phyloP scores from a whole-genome alignment of 495 filamentous ascomycete species.

The Penicillium diatomitis region DNA sequence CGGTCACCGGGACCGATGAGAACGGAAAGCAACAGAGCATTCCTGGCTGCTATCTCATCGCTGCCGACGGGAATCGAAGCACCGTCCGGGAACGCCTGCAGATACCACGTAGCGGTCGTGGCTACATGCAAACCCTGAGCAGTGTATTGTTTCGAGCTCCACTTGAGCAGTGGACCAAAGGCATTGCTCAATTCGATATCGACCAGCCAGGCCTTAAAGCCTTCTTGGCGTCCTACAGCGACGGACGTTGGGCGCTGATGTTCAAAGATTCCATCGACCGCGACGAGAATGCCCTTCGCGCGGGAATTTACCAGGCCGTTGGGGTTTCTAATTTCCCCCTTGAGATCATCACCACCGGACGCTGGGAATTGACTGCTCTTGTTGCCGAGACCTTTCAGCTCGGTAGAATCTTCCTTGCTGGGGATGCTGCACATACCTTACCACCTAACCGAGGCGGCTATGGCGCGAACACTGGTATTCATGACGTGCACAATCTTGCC shows the following conservation, averaged over 20 bases:
- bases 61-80: constrained; percentile 24
- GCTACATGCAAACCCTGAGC: constrained; percentile 25
- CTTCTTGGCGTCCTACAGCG: constrained; percentile 20
- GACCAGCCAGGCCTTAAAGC: constrained; percentile 12
- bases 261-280: constrained; percentile 19
- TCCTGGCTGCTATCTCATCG: constrained; percentile 22
- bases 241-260: constrained; percentile 23
- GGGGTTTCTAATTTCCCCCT: constrained; percentile 12
- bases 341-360: constrained; percentile 20
- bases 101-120: constrained; percentile 21
- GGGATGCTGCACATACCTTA: constrained; percentile 44
- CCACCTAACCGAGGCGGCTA: constrained; percentile 38
- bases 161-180: constrained; percentile 14
- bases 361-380: constrained; percentile 20
- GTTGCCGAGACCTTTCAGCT: constrained; percentile 18
- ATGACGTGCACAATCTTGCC: constrained; percentile 37
- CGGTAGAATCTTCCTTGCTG: constrained; percentile 37
- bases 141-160: constrained; percentile 32
- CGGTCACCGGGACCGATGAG: constrained; percentile 4
- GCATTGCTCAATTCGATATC: constrained; percentile 17
- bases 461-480: constrained; percentile 41
- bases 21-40: constrained; percentile 5
- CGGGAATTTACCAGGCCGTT: constrained; percentile 13
- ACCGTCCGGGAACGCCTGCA: constrained; percentile 19
- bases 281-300: constrained; percentile 7